These are phyloP conservation scores for Penicillium silybi DNA, from an alignment of 495 filamentous ascomycete species.

Conservation along the genomic window DNA sequence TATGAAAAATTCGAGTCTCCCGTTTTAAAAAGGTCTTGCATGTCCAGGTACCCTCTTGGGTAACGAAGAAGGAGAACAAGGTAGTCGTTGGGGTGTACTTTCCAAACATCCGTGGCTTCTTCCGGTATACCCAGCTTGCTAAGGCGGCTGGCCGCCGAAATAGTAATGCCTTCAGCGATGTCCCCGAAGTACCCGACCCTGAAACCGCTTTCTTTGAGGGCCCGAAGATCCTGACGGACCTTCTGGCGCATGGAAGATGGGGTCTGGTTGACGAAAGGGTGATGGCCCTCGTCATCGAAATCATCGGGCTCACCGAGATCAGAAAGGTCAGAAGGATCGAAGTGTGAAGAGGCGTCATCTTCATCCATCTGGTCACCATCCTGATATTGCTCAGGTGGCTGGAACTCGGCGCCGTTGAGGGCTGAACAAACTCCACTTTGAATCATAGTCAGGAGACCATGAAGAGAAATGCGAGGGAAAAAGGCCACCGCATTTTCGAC, in stretches of 20 bases:
- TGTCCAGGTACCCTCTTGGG: slow-evolving; percentile 49
- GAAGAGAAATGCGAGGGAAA: slow-evolving; percentile 25
- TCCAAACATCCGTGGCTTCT: slow-evolving; percentile 76
- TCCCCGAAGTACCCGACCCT: slow-evolving; percentile 62
- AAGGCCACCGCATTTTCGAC: slow-evolving; percentile 35
- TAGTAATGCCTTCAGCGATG: slow-evolving; percentile 51
- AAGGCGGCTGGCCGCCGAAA: slow-evolving; percentile 61
- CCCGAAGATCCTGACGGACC: slow-evolving; percentile 60
- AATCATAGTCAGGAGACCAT: slow-evolving; percentile 35
- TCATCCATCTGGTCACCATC: neutral
- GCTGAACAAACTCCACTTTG: slow-evolving; percentile 34
- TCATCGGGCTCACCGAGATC: slow-evolving; percentile 12
- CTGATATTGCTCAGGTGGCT: neutral
- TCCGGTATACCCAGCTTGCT: slow-evolving; percentile 70
- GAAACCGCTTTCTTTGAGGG: slow-evolving; percentile 64
- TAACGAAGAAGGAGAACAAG: slow-evolving; percentile 75
- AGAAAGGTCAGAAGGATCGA: neutral
- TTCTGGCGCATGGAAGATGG: slow-evolving; percentile 21
- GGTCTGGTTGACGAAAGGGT: slow-evolving; percentile 26
- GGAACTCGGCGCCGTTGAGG: slow-evolving; percentile 10
- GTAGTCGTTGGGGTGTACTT: slow-evolving; percentile 62
- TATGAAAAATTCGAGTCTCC: neutral
- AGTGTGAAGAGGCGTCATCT: neutral
- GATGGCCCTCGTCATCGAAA: slow-evolving; percentile 32
- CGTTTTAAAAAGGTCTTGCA: slow-evolving; percentile 45